Conservation (phyloP, 2,329 filamentous ascomycete genomes). For the Cryphonectria japonica region DNA sequence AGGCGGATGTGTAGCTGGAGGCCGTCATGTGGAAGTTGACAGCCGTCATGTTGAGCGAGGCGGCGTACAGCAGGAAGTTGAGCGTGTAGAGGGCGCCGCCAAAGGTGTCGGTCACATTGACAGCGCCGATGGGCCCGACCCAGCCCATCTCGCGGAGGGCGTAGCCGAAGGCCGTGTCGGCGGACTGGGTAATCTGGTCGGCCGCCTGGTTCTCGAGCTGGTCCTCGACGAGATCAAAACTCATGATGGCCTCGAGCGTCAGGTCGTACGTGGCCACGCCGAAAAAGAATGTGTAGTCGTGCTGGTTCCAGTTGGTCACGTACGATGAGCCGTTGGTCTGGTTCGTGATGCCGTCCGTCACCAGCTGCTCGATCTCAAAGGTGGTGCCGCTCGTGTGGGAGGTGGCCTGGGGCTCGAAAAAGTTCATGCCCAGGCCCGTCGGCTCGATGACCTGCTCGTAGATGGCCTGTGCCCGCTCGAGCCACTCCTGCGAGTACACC, state of each 20-base stretch:
- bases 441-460: constrained; percentile 50
- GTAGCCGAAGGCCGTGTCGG: constrained; percentile 48
- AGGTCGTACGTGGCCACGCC: constrained; percentile 48
- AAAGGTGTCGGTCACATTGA: constrained; percentile 51
- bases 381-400: constrained; percentile 55
- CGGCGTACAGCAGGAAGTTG: constrained; percentile 55
- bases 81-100: constrained; percentile 55
- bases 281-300: constrained; percentile 58
- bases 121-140: constrained; percentile 52
- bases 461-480: constrained; percentile 47
- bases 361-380: constrained; percentile 49
- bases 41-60: constrained; percentile 49
- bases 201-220: constrained; percentile 52
- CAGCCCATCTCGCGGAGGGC: constrained; percentile 56
- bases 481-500: constrained; percentile 49
- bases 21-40: constrained; percentile 59
- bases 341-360: constrained; percentile 43
- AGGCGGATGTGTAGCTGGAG: constrained; percentile 54
- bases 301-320: constrained; percentile 51
- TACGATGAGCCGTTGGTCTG: constrained; percentile 38
- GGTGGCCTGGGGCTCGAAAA: constrained; percentile 54
- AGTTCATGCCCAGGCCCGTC: constrained; percentile 43
- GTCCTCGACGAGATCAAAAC: constrained; percentile 48
- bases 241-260: constrained; percentile 49
- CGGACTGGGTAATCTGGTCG: constrained; percentile 45